These are phyloP conservation scores for Oenanthe javanica DNA, from an alignment of 140 eudicot genomes.

Conservation along the genomic window DNA sequence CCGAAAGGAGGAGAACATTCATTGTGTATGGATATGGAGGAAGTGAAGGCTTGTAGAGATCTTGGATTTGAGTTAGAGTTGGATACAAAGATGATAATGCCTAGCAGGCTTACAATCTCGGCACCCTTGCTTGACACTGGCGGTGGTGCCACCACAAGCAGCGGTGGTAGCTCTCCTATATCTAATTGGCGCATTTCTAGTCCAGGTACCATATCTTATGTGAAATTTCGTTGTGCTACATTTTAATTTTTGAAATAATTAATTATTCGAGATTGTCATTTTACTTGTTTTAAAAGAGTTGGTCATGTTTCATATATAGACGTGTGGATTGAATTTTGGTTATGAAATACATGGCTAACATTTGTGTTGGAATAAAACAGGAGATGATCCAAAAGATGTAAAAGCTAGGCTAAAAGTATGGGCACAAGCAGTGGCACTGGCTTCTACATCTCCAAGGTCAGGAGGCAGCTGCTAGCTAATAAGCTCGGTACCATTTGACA, in stretches of 20 bases:
- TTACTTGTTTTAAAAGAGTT: not conserved
- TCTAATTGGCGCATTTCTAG: slow-evolving; percentile 17
- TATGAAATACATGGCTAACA: not conserved
- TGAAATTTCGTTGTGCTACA: too few species aligned
- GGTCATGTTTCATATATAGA: too few species aligned
- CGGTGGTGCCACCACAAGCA: not conserved
- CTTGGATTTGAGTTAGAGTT: slow-evolving; percentile 17
- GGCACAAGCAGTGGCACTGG: slow-evolving; percentile 14
- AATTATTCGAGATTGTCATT: not conserved
- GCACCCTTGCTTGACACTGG: not conserved
- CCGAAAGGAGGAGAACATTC: slow-evolving; percentile 11
- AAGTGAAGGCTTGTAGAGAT: slow-evolving; percentile 18
- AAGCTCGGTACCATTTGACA: not conserved
- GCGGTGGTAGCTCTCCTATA: slow-evolving; percentile 13
- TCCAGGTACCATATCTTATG: not conserved
- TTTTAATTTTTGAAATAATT: too few species aligned
- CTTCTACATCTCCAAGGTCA: slow-evolving; percentile 6
- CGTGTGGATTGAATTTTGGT: too few species aligned
- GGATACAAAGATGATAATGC: not conserved
- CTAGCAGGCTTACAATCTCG: not conserved
- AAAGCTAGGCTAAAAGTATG: slow-evolving; percentile 12
- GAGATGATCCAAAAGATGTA: slow-evolving; percentile 10
- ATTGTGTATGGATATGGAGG: slow-evolving; percentile 15
- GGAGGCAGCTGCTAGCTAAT: not conserved
- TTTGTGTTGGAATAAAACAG: not conserved